Evolutionary conservation across 257 asterid genomes (phyloP), one percentile per base, ranked within the genome.

Genomic region (Paulownia fortunei): DNA sequence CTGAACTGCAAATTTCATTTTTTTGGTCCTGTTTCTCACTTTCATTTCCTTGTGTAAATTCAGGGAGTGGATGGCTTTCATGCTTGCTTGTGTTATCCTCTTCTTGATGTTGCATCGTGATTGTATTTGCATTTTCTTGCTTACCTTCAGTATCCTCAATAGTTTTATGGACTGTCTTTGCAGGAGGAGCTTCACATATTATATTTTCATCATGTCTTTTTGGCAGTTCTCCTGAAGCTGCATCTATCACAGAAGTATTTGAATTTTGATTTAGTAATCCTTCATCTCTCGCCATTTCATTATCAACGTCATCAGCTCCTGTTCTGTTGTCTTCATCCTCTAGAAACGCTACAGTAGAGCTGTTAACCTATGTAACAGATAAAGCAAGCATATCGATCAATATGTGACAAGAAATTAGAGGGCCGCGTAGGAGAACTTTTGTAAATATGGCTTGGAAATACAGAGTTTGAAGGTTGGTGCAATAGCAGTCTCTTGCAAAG

Each of bases 1-100:
- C 78, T 9, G 61, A 73, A 54, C 75, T 69, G 76, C 78, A 80
- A 27, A 66, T 51, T 51, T 86, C 84, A 24, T 76, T 76, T 4
- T 70, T 62, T 54, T 81, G 36, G 73, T 68, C 77, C 56, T n/a
- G 55, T 75, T 77, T 69, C 78, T 85, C 81, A 69, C 39, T 76
- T 66, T 81, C 84, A 34, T 42, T 73, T 47, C 27, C 82, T 32
- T 54, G 73, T 66, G 62, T 63, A 71, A 59, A 63, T 78, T 63
- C 73, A 65, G 77, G 66, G 67, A 66, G 68, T 49, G 62, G 58
- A 27, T 21, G 30, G 72, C 76, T 56, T 64, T 69, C 81, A 32
- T 47, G 79, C 55, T 72, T 46, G 39, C 51, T 73, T 34, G 6
- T 67, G 34, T 63, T 76, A 42, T 23, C 24, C 30, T 67, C 78